Base-by-base conservation (phyloP, 2,329 filamentous ascomycete genomes). In the Fusarium sarcochroum region DNA sequence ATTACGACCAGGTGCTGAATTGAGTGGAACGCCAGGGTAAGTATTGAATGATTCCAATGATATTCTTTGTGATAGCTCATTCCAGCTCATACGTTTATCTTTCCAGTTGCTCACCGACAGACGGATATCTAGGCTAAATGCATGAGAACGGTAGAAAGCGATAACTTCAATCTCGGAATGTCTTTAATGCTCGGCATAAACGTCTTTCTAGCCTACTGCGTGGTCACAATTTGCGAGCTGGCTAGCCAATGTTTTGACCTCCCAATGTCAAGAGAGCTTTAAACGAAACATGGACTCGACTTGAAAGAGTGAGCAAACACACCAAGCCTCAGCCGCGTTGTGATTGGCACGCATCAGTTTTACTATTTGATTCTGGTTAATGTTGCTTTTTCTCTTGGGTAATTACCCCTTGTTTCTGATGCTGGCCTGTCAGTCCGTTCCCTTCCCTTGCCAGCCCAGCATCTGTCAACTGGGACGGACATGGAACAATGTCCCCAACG, bases 271-370 rank as follows among this genome's bases (percentile, higher is more conserved):
- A 18, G 13, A 51, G 17, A 23, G 25, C 20, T 44, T 42, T 10
- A 20, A 27, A 18, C 25, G 38, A 32, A 32, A 44, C n/a, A 51
- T 42, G 21, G 10, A 35, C 14, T 35, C 14, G 34, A 35, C 15
- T 35, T 35, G 14, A 44, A 46, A 18, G 27, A 53, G 27, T 30
- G 41, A 35, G 42, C 44, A 47, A 37, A n/a, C 49, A 37, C 55
- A 13, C 11, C 21, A n/a, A 44, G 41, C 7, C 21, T 9, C 20
- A 9, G 23, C 30, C 23, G 32, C 32, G 34, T 21, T 55, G 35
- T 50, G 44, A 54, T 53, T 66, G 52, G 52, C 56, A 58, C 48
- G 37, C 49, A 47, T 38, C 48, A 38, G 52, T 64, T 57, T 67
- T 53, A 64, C 63, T 55, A 41, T 58, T 58, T 51, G 40, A 51